Conservation (phyloP, 2,329 filamentous ascomycete species). For the Nemania diffusa region DNA sequence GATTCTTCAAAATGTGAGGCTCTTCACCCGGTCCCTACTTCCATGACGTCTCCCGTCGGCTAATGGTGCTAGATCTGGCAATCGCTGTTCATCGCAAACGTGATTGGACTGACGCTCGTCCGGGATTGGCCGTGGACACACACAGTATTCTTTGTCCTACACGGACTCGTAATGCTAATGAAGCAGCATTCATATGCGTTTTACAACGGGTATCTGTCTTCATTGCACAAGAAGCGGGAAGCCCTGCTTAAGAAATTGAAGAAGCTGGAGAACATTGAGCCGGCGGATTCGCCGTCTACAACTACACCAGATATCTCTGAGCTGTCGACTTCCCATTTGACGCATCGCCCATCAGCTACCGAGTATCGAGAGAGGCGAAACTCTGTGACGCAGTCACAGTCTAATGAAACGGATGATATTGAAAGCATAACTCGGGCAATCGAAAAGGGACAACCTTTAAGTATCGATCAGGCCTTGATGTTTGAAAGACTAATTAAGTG, state of each 20-base stretch:
- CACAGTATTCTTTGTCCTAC: constrained; percentile 70
- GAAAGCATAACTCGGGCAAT: constrained; percentile 71
- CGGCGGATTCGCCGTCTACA: constrained; percentile 56
- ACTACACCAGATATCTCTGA: constrained; percentile 55
- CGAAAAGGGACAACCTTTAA: constrained; percentile 67
- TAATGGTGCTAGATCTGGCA: constrained; percentile 69
- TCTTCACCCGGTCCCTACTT: neutral
- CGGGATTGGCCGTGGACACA: constrained; percentile 84
- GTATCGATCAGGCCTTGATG: constrained; percentile 68
- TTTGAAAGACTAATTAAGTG: constrained; percentile 72
- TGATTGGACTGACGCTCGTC: constrained; percentile 73
- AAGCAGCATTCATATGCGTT: constrained; percentile 85
- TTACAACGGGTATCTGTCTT: constrained; percentile 79
- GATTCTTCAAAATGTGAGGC: constrained; percentile 74
- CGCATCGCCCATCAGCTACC: constrained; percentile 54
- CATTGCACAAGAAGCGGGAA: constrained; percentile 63
- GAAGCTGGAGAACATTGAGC: constrained; percentile 65
- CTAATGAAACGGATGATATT: constrained; percentile 58
- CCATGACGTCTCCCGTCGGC: neutral
- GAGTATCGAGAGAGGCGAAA: constrained; percentile 56
- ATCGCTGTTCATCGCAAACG: constrained; percentile 67
- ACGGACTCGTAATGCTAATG: constrained; percentile 81
- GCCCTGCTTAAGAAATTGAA: constrained; percentile 62
- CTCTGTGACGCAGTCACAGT: constrained; percentile 50
- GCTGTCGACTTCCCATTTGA: constrained; percentile 59